phyloP scores from a whole-genome alignment of 805 yeast genomes.

The Millerozyma acaciae region DNA sequence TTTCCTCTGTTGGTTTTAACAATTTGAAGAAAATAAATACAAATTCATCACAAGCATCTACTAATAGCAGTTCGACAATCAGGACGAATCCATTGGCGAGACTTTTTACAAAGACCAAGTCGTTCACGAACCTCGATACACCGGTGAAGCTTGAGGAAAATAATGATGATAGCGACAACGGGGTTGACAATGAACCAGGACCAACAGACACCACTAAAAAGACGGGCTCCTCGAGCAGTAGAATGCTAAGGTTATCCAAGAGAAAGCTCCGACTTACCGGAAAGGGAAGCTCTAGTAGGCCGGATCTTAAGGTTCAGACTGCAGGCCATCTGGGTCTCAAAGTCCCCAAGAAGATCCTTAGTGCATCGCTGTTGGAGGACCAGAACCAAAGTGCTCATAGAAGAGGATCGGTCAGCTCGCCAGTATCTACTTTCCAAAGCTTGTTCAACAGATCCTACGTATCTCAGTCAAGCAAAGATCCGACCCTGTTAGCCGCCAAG shows the following conservation, averaged over 20 bases:
- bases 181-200: no score
- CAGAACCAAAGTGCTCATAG: constrained; percentile 7
- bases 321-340: constrained; percentile 21
- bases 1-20: constrained; percentile 29
- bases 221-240: constrained; percentile 6
- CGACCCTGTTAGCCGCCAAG: constrained; percentile 2
- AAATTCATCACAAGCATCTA: constrained; percentile 22
- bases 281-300: constrained; percentile 12
- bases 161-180: constrained; percentile 9
- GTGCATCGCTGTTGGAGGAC: constrained; percentile 15
- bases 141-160: constrained; percentile 4
- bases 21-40: constrained; percentile 29
- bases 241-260: constrained; percentile 10
- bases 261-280: constrained; percentile 10
- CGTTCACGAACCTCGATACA: constrained; percentile 14
- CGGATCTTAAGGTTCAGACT: constrained; percentile 32
- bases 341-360: constrained; percentile 22
- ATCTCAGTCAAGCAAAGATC: constrained; percentile 8
- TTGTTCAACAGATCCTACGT: constrained; percentile 29
- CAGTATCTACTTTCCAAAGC: constrained; percentile 29
- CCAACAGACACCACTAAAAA: constrained; percentile 5
- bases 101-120: constrained; percentile 28
- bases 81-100: constrained; percentile 27
- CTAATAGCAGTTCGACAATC: constrained; percentile 16
- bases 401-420: constrained; percentile 26